Base-by-base conservation (phyloP, 2,329 filamentous ascomycete species). In the Fusarium clavum region DNA sequence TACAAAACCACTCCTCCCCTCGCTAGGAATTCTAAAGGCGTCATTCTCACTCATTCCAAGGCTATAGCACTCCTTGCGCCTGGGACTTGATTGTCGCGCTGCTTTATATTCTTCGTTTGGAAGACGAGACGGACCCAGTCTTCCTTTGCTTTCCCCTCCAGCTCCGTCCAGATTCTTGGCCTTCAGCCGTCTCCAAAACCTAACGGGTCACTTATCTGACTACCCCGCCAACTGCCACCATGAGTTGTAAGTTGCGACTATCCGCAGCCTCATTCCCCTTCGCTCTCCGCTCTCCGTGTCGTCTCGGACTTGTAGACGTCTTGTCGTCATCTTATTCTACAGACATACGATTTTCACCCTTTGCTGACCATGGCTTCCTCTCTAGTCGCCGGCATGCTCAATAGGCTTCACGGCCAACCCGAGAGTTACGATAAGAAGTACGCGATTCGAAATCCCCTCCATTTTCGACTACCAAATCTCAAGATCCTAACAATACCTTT, bases 401-500 rank as follows among this genome's bases (percentile, higher is more conserved):
- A 95, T 84, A 94, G 95, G 88, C 92, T 98, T 77, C 93, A 97
- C 78, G 94, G 94, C 81, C 95, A 98, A 85, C 95, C 95, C 74
- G 94, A 97, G 75, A 98, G 94, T 84, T 99, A 99, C 85, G 96
- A 98, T 80, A 97, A 97, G 84, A 99, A 99, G 93, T 97, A 84
- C 77, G 75, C 72, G 52, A 70, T 14, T 60, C 64, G 85, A 77
- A 61, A 61, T 53, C 57, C 44, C 57, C 73, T 40, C 20, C 18
- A 40, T 48, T 25, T 16, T 41, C 46, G 16, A 55, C 29, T 44
- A 51, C 71, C 59, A 73, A 46, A 29, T 20, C 52, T 44, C 46
- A 70, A 55, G 59, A 70, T 68, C 76, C 80, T 78, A 70, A 73
- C 73, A 48, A 34, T 48, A 32, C 45, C 43, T 55, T 57, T 49